phyloP scores from a whole-genome alignment of 2,329 filamentous ascomycete species.

The Spiromastix sp. region DNA sequence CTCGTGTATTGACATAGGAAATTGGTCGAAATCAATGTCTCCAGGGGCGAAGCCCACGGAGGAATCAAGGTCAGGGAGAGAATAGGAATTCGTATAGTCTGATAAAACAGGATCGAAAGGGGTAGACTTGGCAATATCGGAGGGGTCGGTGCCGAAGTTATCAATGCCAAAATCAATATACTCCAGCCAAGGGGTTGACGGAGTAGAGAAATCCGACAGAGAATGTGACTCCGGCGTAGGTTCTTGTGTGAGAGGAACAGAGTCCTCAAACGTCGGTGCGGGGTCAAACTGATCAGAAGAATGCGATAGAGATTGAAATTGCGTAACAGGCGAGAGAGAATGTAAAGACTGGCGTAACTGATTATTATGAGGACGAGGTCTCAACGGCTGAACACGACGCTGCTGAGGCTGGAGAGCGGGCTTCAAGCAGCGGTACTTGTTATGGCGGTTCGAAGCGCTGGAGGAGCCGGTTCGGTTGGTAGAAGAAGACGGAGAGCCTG shows the following conservation, averaged over 20 bases:
- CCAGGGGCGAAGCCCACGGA: not conserved
- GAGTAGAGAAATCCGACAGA: not conserved
- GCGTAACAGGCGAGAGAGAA: not conserved
- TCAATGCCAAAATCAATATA: constrained; percentile 2
- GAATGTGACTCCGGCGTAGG: too few species aligned
- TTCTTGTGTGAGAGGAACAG: too few species aligned
- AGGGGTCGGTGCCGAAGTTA: not conserved
- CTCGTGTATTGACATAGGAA: constrained; percentile 1
- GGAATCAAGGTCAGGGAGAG: constrained; percentile 1
- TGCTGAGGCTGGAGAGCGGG: not conserved
- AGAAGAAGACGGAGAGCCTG: not conserved
- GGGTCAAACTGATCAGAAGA: not conserved
- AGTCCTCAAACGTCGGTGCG: too few species aligned
- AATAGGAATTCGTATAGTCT: not conserved
- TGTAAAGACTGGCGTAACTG: too few species aligned
- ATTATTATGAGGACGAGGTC: not conserved
- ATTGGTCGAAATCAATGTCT: not conserved
- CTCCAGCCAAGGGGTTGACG: constrained; percentile 5
- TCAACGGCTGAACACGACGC: not conserved
- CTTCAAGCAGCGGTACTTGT: not conserved
- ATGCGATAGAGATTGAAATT: constrained; percentile 2
- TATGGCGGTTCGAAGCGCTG: constrained; percentile 7
- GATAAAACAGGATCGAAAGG: too few species aligned
- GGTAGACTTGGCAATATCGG: not conserved
- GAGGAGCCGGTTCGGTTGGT: constrained; percentile 1